Evolutionary conservation across 495 filamentous ascomycete genomes (phyloP).

Genomic region (Aspergillus avenaceus): DNA sequence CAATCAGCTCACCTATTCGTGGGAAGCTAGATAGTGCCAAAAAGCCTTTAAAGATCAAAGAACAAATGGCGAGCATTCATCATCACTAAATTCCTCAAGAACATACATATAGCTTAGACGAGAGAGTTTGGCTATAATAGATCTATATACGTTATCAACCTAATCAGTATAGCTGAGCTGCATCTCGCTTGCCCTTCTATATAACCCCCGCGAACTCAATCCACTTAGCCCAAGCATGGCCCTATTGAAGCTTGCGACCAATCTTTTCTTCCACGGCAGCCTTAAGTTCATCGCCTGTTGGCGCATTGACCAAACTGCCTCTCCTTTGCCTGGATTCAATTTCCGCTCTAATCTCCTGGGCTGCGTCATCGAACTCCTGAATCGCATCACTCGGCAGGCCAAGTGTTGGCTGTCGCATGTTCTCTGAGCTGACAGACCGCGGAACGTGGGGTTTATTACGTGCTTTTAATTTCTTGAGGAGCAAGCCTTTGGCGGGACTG

Average conservation of each 20-base stretch:
- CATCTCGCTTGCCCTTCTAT: background rate
- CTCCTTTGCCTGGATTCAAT: conserved; percentile 56
- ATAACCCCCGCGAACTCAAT: background rate
- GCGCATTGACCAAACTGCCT: conserved; percentile 47
- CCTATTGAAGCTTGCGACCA: conserved; percentile 31
- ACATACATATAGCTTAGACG: too few relatives aligned
- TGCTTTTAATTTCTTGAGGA: conserved; percentile 56
- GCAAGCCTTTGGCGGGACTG: conserved; percentile 64
- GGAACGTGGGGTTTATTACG: conserved; percentile 38
- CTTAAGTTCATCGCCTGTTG: conserved; percentile 43
- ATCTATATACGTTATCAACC: too few relatives aligned
- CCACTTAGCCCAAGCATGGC: background rate
- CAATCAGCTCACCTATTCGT: too few relatives aligned
- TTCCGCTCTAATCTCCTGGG: conserved; percentile 69
- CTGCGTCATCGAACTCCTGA: conserved; percentile 72
- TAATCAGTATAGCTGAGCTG: too few relatives aligned
- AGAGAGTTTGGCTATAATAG: too few relatives aligned
- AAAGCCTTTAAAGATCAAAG: too few relatives aligned
- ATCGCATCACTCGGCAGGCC: conserved; percentile 76
- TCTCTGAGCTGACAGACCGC: conserved; percentile 27
- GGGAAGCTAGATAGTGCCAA: too few relatives aligned
- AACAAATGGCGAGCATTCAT: too few relatives aligned
- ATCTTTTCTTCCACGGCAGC: conserved; percentile 43
- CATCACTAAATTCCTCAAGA: too few relatives aligned
- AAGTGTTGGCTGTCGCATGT: conserved; percentile 53